Percentiles rank a stretch among this genome's conserved stretches.
phyloP scores from a whole-genome alignment of 1,284 basidiomycete species.

The Ustilago shanxiensis region DNA sequence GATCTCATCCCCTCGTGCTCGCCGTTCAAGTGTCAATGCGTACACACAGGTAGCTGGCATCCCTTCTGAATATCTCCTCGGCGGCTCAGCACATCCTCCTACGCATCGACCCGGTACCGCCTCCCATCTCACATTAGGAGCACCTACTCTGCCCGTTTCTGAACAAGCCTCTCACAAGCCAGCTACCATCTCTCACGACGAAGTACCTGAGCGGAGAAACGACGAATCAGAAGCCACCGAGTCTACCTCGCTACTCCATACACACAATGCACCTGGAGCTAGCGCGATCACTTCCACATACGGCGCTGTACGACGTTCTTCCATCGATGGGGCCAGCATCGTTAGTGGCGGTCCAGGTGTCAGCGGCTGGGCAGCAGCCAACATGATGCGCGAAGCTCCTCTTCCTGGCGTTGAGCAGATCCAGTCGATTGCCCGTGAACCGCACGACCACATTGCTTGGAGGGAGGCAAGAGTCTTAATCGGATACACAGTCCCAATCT shows the following conservation, averaged over 20 bases:
- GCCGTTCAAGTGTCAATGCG: constrained; percentile 46
- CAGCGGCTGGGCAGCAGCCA: constrained; percentile 51
- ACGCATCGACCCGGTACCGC: constrained; percentile 25
- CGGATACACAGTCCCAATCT: constrained; percentile 62
- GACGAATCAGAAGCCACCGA: constrained; percentile 23
- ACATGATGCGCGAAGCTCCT: constrained; percentile 40
- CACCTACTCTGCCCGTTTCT: constrained; percentile 13
- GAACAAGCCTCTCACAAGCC: constrained; percentile 8
- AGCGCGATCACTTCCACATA: constrained; percentile 22
- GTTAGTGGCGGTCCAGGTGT: constrained; percentile 34
- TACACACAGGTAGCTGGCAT: constrained; percentile 49
- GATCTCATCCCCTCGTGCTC: constrained; percentile 34
- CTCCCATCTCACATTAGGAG: constrained; percentile 29
- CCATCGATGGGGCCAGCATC: constrained; percentile 37
- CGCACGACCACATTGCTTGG: constrained; percentile 49
- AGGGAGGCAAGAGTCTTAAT: constrained; percentile 54
- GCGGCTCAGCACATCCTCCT: constrained; percentile 41
- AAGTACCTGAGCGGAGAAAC: not conserved
- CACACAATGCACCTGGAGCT: not conserved
- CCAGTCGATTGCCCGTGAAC: constrained; percentile 49
- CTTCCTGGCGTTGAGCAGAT: constrained; percentile 52
- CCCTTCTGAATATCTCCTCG: constrained; percentile 51
- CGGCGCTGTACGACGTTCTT: constrained; percentile 31
- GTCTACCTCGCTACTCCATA: constrained; percentile 33
- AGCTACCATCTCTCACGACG: constrained; percentile 2